A percentile compares a stretch with the other conserved stretches of the same genome.
phyloP scores from a whole-genome alignment of 2,329 filamentous ascomycete genomes.

The Ophiostoma perfectum region DNA sequence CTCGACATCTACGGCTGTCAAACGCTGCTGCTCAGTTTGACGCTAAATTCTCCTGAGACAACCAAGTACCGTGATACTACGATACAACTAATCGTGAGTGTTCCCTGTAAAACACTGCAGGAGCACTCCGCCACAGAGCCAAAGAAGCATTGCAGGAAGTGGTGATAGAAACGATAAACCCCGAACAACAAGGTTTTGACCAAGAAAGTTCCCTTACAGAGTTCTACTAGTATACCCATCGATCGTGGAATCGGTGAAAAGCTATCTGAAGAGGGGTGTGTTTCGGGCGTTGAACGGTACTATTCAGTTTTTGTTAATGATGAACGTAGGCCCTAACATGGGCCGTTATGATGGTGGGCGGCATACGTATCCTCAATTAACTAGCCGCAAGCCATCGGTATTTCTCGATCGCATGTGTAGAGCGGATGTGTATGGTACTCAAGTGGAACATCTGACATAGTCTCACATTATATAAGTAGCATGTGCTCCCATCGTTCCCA shows the following conservation, averaged over 20 bases:
- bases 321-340: not conserved
- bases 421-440: not conserved
- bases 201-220: conserved; percentile 14
- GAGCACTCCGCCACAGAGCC: conserved; percentile 10
- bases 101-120: conserved; percentile 12
- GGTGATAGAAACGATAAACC: not conserved
- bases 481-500: not conserved
- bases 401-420: too few relatives aligned
- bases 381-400: too few relatives aligned
- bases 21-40: not conserved
- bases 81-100: not conserved
- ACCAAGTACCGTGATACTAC: not conserved
- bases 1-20: not conserved
- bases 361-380: too few relatives aligned
- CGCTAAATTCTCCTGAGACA: not conserved
- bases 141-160: conserved; percentile 14
- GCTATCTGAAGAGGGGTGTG: conserved; percentile 1
- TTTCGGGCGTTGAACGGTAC: not conserved
- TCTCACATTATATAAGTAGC: not conserved
- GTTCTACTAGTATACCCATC: conserved; percentile 13
- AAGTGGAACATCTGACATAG: not conserved
- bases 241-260: conserved; percentile 11
- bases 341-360: too few relatives aligned
- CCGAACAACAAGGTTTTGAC: conserved; percentile 9
- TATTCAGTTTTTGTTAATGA: not conserved